Percentiles rank a stretch among this genome's conserved stretches.
Conservation (phyloP, 352 stramenopile genomes). For the Phytophthora tentaculata region DNA sequence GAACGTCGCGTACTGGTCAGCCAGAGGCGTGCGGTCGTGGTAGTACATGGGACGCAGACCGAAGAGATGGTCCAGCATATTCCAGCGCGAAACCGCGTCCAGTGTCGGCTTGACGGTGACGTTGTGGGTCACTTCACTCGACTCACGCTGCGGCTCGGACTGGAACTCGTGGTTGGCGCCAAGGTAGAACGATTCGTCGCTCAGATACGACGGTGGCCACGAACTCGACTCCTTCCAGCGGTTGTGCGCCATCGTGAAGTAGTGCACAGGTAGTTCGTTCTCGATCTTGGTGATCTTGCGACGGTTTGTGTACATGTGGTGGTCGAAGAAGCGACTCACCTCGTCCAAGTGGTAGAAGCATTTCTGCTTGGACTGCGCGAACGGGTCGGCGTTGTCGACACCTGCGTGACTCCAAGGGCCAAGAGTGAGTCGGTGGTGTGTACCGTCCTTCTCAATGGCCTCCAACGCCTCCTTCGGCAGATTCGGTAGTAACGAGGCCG, state of each 20-base stretch:
- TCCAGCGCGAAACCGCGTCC: slow-evolving; percentile 72
- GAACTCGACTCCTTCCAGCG: slow-evolving; percentile 69
- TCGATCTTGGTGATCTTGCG: slow-evolving; percentile 61
- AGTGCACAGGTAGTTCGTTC: slow-evolving; percentile 79
- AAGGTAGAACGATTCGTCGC: slow-evolving; percentile 60
- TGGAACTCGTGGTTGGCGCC: slow-evolving; percentile 56
- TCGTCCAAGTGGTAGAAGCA: slow-evolving; percentile 87
- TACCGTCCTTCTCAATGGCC: slow-evolving; percentile 42
- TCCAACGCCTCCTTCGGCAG: slow-evolving; percentile 49
- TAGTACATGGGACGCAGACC: slow-evolving; percentile 80
- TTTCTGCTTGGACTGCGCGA: slow-evolving; percentile 82
- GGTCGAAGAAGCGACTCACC: slow-evolving; percentile 86
- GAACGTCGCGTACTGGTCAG: slow-evolving; percentile 65
- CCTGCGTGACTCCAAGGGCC: slow-evolving; percentile 85
- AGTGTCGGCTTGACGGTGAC: slow-evolving; percentile 50
- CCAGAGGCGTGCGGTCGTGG: slow-evolving; percentile 66
- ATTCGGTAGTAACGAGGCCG: slow-evolving; percentile 53
- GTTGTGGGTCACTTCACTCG: slow-evolving; percentile 43
- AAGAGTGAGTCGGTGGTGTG: slow-evolving; percentile 72
- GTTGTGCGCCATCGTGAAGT: slow-evolving; percentile 80
- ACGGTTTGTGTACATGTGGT: slow-evolving; percentile 78
- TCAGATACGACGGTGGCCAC: slow-evolving; percentile 72
- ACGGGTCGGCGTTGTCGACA: slow-evolving; percentile 83
- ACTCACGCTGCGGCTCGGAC: slow-evolving; percentile 45
- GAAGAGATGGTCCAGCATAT: slow-evolving; percentile 77